phyloP scores from a whole-genome alignment of 306 rosid genomes.

The Rosa persica region DNA sequence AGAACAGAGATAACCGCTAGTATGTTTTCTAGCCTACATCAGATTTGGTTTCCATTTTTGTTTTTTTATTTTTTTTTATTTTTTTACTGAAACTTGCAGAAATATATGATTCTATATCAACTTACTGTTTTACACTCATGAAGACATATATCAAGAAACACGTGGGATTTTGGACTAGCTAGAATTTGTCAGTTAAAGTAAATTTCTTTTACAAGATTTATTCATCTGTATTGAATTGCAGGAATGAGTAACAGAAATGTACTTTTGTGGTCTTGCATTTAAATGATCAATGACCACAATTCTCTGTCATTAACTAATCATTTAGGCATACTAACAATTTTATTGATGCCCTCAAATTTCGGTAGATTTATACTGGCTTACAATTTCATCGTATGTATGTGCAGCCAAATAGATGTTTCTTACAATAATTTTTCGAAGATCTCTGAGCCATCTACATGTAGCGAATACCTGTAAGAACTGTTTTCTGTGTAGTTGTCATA shows the following conservation, averaged over 20 bases:
- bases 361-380: not conserved
- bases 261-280: too few species aligned
- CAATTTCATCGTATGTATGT: not conserved
- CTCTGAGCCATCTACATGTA: constrained; percentile 3
- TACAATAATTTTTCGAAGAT: constrained; percentile 8
- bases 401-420: constrained; percentile 19
- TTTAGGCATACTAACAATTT: not conserved
- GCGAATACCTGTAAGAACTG: not conserved
- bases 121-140: not conserved
- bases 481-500: not conserved
- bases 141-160: not conserved
- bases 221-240: too few species aligned
- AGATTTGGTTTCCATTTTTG: not conserved
- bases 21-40: not conserved
- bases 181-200: too few species aligned
- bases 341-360: not conserved
- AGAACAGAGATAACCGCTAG: not conserved
- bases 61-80: too few species aligned
- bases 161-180: not conserved
- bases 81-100: not conserved
- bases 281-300: too few species aligned
- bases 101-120: too few species aligned
- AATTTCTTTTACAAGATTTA: too few species aligned
- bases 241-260: too few species aligned
- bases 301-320: too few species aligned